Evolutionary conservation across 208 protist species (phyloP).

Genomic region (Strigomonas oncopelti): DNA sequence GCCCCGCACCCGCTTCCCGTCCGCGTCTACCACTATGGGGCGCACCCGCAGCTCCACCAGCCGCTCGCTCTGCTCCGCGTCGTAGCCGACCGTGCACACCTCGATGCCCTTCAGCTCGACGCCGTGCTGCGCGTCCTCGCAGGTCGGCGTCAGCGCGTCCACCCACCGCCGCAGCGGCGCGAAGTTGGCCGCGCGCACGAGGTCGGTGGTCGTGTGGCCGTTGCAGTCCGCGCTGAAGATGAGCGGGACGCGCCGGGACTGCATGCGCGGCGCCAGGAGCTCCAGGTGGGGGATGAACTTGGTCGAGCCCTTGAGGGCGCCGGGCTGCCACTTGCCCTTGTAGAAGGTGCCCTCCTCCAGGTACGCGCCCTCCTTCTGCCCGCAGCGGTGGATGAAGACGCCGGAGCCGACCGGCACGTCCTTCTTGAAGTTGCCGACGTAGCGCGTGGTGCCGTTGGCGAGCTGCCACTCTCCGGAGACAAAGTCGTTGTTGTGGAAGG

Average conservation of each 20-base stretch:
- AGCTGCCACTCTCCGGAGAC: constrained; percentile 71
- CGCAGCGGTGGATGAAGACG: constrained; percentile 59
- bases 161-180: constrained; percentile 55
- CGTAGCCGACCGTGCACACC: constrained; percentile 38
- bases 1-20: constrained; percentile 37
- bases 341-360: constrained; percentile 78
- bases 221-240: constrained; percentile 57
- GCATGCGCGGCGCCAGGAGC: constrained; percentile 49
- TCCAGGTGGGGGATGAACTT: constrained; percentile 60
- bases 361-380: constrained; percentile 57
- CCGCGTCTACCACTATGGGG: constrained; percentile 42
- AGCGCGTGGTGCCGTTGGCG: constrained; percentile 59
- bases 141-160: constrained; percentile 31
- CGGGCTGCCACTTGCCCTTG: constrained; percentile 72
- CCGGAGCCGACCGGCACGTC: constrained; percentile 62
- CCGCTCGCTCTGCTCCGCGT: constrained; percentile 18
- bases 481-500: constrained; percentile 76
- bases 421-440: constrained; percentile 78
- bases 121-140: constrained; percentile 6
- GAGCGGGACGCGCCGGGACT: constrained; percentile 46
- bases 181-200: constrained; percentile 78
- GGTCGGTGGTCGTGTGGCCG: constrained; percentile 62
- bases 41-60: constrained; percentile 62
- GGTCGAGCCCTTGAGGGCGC: constrained; percentile 67
- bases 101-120: constrained; percentile 36